Evolutionary conservation across 352 stramenopile genomes (phyloP), one percentile per base, ranked within the genome.

Genomic region (Phytophthora constricta): DNA sequence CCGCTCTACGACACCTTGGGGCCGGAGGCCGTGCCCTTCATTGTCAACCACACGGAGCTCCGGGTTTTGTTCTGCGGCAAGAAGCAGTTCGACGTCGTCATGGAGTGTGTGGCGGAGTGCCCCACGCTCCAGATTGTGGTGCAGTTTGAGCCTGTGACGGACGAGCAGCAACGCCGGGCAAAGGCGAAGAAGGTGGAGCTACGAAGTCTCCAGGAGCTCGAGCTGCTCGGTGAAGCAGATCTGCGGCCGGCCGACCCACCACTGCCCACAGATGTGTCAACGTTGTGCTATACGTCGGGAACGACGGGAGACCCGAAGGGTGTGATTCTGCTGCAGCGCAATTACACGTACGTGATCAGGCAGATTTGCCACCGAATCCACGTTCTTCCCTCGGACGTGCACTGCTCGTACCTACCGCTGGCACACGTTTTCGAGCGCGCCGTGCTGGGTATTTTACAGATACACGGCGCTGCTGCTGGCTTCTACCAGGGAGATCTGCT

Each of bases 321-420:
- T n/a, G 97, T 92, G 27, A 82, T 99, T 17, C 73, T 99, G 16
- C 91, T 86, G 20, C 96, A 99, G 71, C 50, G 60, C 43, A 91
- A 86, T 66, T 65, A 84, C 37, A 27, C 73, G 19, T 65, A 67
- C n/a, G 50, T 73, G 28, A 46, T 62, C 9, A 27, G 50, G 19
- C 49, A 65, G 22, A 68, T 65, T 37, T 48, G 62, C 27, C 45
- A 47, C 13, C 73, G 73, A 23, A 53, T 82, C 8, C 11, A 46
- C 11, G 31, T 76, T 25, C 20, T 69, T 22, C 26, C 69, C 14
- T 77, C 68, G 20, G 95, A 98, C 74, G 78, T 96, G 25, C 93
- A 98, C 72, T 72, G 98, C 16, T 97, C 89, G 19, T 99, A 99
- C 76, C 76, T 99, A 28, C 97, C 96, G n/a, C 72, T 99, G 20